Base-by-base conservation (phyloP, 1,284 basidiomycete genomes). In the Pseudozyma hubeiensis region DNA sequence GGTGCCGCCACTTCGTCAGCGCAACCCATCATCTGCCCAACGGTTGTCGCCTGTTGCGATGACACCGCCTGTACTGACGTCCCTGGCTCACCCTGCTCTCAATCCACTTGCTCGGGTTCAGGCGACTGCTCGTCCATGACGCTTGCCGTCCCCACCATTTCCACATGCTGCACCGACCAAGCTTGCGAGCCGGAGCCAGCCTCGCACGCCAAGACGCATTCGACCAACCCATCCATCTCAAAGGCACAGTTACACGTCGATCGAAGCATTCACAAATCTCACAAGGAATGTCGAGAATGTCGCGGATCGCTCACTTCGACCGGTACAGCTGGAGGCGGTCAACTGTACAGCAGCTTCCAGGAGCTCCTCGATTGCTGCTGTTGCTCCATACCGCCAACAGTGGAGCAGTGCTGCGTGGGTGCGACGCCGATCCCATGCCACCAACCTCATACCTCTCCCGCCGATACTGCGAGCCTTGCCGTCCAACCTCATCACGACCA, bases 321-420 rank as follows among this genome's bases (percentile, higher is more conserved):
- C 11, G 49, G 49, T 5, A 60, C 57, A 17, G 47, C 58, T 16
- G 59, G 56, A 16, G 52, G 51, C 14, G 72, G 67, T 5, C 61
- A 54, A 16, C 30, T 70, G 19, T 75, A 70, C 40, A 61, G 67
- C 61, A 75, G 72, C 54, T 75, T 75, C 17, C 72, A 75, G 17
- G 72, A 75, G 52, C 64, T 75, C 3, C 53, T 75, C 33, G 72
- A 75, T 31, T 75, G 67, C 44, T 75, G 72, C 40, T 75, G 72
- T 51, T 75, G 72, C 41, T 65, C 66, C 3, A 66, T 70, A 50
- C 58, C 66, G n/a, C 59, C 72, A 4, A 56, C 53, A 13, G 47
- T 59, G 7, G 71, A 75, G n/a, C 63, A 75, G 30, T 70, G 63
- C 52, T 70, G 63, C 43, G 53, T 70, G 8, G 67, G 53, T 5